These are phyloP conservation scores for Purshia tridentata DNA, from an alignment of 306 rosid genomes.

Conservation along the genomic window DNA sequence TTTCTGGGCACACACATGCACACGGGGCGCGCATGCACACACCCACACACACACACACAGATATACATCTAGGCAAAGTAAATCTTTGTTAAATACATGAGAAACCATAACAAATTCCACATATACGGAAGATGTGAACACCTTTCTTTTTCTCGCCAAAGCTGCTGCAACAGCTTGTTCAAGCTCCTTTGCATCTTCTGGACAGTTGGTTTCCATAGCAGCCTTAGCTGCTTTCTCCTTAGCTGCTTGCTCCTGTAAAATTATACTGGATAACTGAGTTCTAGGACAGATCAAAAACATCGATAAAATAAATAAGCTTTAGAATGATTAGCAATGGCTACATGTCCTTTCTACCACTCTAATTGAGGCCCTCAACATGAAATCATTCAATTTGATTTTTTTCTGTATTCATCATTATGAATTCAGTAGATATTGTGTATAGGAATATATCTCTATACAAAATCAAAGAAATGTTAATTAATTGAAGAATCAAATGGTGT, in stretches of 20 bases:
- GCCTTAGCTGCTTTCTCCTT: constrained; percentile 18
- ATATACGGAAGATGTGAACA: too few relatives aligned
- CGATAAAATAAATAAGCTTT: not conserved
- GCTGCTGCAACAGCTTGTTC: constrained; percentile 8
- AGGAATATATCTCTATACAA: not conserved
- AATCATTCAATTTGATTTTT: not conserved
- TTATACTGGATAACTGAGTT: not conserved
- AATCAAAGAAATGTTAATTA: not conserved
- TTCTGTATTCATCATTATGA: not conserved
- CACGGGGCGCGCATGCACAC: too few relatives aligned
- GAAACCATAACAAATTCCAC: not conserved
- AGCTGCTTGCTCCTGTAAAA: constrained; percentile 23
- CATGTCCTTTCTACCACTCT: not conserved
- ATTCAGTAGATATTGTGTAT: not conserved
- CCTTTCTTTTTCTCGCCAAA: constrained; percentile 8
- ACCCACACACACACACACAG: too few relatives aligned
- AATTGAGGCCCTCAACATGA: too few relatives aligned
- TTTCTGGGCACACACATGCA: too few relatives aligned
- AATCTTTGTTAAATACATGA: not conserved
- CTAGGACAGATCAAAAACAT: too few relatives aligned
- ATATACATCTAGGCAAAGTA: not conserved
- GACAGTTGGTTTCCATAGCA: constrained; percentile 8
- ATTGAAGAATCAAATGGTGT: not conserved
- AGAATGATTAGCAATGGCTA: not conserved
- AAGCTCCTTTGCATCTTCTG: constrained; percentile 12